These are phyloP conservation scores for Rhodotorula sp. DNA, from an alignment of 1,284 basidiomycete genomes.

Conservation along the genomic window DNA sequence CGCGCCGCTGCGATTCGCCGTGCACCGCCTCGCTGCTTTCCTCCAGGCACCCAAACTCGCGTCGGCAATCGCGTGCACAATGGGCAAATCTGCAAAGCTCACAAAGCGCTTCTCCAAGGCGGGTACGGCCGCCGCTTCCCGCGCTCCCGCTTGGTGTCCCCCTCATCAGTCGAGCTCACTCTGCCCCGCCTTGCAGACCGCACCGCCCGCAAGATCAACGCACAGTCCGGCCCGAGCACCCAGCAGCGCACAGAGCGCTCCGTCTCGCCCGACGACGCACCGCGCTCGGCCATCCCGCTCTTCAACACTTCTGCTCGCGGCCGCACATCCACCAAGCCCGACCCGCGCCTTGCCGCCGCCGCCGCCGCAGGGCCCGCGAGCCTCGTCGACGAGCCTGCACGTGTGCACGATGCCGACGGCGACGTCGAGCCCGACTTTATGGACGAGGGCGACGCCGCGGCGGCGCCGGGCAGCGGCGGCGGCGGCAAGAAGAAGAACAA, in stretches of 20 bases:
- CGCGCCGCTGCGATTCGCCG: background rate
- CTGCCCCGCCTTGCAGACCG: background rate
- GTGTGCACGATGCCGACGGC: background rate
- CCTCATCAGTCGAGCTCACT: background rate
- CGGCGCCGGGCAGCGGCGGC: background rate
- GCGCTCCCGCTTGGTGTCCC: no score
- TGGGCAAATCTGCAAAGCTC: constrained; percentile 36
- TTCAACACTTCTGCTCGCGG: constrained; percentile 34
- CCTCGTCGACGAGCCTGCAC: no score
- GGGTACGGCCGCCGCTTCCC: background rate
- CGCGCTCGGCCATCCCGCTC: constrained; percentile 24
- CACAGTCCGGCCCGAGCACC: background rate
- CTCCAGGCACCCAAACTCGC: no score
- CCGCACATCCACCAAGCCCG: background rate
- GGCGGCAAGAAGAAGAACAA: constrained; percentile 6
- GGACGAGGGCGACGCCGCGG: background rate
- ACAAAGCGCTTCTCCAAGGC: constrained; percentile 29
- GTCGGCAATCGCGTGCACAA: background rate
- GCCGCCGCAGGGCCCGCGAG: background rate
- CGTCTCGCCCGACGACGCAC: constrained; percentile 19
- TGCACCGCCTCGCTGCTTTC: background rate
- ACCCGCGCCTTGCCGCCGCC: background rate
- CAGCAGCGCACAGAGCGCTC: constrained; percentile 2
- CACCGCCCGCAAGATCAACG: constrained; percentile 22
- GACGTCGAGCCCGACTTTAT: background rate